A percentile compares a stretch with the other conserved stretches of the same genome.
phyloP scores from a whole-genome alignment of 2,329 filamentous ascomycete genomes.

The Diaporthe aspalathi region DNA sequence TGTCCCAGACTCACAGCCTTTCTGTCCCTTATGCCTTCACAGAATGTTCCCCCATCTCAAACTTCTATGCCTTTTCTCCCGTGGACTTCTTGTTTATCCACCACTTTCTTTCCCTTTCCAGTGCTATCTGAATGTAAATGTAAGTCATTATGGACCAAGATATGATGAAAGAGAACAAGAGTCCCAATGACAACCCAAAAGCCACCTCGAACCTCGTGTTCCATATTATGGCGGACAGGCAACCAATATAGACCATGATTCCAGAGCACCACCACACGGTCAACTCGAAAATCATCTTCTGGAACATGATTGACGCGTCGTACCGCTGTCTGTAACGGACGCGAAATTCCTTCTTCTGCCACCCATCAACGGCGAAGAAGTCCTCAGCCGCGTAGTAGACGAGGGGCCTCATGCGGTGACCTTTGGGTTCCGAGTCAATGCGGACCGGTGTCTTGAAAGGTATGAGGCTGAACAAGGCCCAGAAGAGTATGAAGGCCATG shows the following conservation, averaged over 20 bases:
- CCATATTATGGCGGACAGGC: constrained; percentile 38
- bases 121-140: constrained; percentile 33
- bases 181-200: constrained; percentile 37
- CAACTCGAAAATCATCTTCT: constrained; percentile 38
- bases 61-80: constrained; percentile 24
- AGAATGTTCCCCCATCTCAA: not conserved
- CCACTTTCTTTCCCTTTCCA: constrained; percentile 36
- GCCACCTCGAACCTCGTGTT: constrained; percentile 35
- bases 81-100: constrained; percentile 31
- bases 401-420: constrained; percentile 33
- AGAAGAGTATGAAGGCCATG: constrained; percentile 36
- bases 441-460: constrained; percentile 35
- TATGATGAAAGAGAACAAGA: constrained; percentile 37
- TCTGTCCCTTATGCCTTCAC: too few relatives aligned
- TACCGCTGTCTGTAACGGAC: constrained; percentile 36
- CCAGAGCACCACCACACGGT: constrained; percentile 39
- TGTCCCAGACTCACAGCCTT: not conserved
- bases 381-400: constrained; percentile 39
- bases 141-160: constrained; percentile 35
- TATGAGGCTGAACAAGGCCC: constrained; percentile 31
- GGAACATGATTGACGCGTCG: constrained; percentile 35
- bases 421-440: constrained; percentile 34
- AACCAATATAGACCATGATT: constrained; percentile 37
- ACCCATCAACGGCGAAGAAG: constrained; percentile 37
- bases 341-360: constrained; percentile 38